These are phyloP conservation scores for Mucor lusitanicus DNA, from an alignment of 371 early-diverging fungal species.

Conservation along the genomic window DNA sequence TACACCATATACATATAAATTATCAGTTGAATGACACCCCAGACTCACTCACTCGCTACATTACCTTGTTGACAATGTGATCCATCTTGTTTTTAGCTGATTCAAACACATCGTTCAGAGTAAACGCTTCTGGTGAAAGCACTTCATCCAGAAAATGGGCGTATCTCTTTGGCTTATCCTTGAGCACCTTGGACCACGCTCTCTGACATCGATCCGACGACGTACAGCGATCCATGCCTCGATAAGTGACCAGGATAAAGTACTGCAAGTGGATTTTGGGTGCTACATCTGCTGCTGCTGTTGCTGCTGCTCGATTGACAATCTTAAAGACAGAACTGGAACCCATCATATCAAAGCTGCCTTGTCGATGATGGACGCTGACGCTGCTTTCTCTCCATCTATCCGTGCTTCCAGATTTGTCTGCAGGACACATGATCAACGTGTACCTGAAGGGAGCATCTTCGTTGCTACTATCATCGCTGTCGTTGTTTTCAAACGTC, in stretches of 20 bases:
- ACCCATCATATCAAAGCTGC: slow-evolving; percentile 23
- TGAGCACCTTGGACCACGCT: slow-evolving; percentile 26
- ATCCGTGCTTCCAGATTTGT: neutral
- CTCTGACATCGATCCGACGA: slow-evolving; percentile 4
- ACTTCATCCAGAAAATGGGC: slow-evolving; percentile 29
- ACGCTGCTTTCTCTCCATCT: slow-evolving; percentile 13
- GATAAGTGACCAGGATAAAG: slow-evolving; percentile 37
- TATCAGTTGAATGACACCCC: too few relatives aligned
- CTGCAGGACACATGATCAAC: slow-evolving; percentile 26
- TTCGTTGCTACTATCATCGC: neutral
- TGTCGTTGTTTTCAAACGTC: slow-evolving; percentile 18
- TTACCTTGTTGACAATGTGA: slow-evolving; percentile 36
- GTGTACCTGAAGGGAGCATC: slow-evolving; percentile 26
- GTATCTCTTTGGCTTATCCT: slow-evolving; percentile 20
- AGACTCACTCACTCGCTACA: neutral
- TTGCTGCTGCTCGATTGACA: neutral
- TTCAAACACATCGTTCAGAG: slow-evolving; percentile 30
- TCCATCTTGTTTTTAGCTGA: slow-evolving; percentile 38
- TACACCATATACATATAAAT: neutral
- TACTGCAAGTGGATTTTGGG: slow-evolving; percentile 30
- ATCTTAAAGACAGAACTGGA: slow-evolving; percentile 7
- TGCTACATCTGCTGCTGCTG: neutral
- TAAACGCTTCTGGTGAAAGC: slow-evolving; percentile 21
- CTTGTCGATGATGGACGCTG: slow-evolving; percentile 22
- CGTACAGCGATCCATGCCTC: slow-evolving; percentile 28